Conservation (phyloP, 345 rosid genomes). For the Mangifera indica region DNA sequence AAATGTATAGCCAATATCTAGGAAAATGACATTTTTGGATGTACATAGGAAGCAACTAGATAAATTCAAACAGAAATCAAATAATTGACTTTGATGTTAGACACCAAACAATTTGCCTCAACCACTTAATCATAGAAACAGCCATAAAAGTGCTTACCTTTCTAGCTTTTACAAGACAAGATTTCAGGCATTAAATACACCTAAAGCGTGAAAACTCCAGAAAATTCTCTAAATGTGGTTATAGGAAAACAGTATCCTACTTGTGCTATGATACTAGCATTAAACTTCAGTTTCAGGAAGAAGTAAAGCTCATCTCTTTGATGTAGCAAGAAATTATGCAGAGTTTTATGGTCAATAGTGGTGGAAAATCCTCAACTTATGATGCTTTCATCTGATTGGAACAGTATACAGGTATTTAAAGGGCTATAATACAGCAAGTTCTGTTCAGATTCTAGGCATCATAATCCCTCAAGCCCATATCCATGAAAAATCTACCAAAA, state of each 20-base stretch:
- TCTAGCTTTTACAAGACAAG: neutral
- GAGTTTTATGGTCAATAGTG: neutral
- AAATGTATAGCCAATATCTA: neutral
- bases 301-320: neutral
- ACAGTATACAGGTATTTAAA: neutral
- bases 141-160: neutral
- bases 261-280: neutral
- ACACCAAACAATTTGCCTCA: neutral
- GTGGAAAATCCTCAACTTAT: neutral
- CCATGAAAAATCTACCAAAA: neutral
- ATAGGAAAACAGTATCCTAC: conserved; percentile 1
- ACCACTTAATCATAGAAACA: neutral
- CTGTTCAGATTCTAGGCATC: neutral
- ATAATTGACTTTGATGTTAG: neutral
- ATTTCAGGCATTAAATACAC: neutral
- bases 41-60: neutral
- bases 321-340: neutral
- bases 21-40: neutral
- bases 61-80: neutral
- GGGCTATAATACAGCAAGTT: neutral
- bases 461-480: neutral
- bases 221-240: neutral
- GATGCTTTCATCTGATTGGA: neutral
- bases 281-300: conserved; percentile 1
- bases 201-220: neutral